These are phyloP conservation scores for Cladophialophora bantiana DNA, from an alignment of 2,329 filamentous ascomycete species.

Conservation along the genomic window DNA sequence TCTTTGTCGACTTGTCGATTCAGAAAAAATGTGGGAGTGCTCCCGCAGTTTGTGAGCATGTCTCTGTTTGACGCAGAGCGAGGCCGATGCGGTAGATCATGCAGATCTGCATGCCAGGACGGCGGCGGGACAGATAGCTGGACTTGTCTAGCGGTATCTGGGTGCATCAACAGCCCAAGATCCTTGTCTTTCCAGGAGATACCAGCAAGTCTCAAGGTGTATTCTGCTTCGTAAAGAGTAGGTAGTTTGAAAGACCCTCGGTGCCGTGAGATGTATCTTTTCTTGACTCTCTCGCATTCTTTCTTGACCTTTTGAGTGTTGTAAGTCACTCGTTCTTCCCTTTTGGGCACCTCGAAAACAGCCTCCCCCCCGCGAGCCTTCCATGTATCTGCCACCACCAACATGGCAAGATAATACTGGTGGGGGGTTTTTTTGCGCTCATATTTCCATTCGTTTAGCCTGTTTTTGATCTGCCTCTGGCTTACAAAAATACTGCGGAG, in stretches of 20 bases:
- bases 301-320: slow-evolving; percentile 30
- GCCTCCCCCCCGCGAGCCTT: slow-evolving; percentile 11
- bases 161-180: not conserved
- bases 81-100: not conserved
- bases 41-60: not conserved
- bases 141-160: not conserved
- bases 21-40: not conserved
- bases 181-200: slow-evolving; percentile 15
- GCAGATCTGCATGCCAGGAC: not conserved
- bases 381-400: slow-evolving; percentile 20
- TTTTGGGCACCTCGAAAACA: slow-evolving; percentile 33
- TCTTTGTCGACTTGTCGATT: not conserved
- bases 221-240: slow-evolving; percentile 17
- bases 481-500: slow-evolving; percentile 25
- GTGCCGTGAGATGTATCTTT: slow-evolving; percentile 15
- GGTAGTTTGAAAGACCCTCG: slow-evolving; percentile 12
- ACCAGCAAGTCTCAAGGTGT: slow-evolving; percentile 13
- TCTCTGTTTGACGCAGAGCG: not conserved
- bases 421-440: slow-evolving; percentile 33
- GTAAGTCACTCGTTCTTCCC: slow-evolving; percentile 17
- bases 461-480: slow-evolving; percentile 34
- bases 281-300: slow-evolving; percentile 33
- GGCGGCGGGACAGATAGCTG: not conserved
- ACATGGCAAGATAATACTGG: slow-evolving; percentile 34
- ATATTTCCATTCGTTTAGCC: slow-evolving; percentile 34